Percentiles rank a stretch among this genome's conserved stretches.
Evolutionary conservation across 2,329 filamentous ascomycete genomes (phyloP).

Genomic region (Fusarium liriodendri): DNA sequence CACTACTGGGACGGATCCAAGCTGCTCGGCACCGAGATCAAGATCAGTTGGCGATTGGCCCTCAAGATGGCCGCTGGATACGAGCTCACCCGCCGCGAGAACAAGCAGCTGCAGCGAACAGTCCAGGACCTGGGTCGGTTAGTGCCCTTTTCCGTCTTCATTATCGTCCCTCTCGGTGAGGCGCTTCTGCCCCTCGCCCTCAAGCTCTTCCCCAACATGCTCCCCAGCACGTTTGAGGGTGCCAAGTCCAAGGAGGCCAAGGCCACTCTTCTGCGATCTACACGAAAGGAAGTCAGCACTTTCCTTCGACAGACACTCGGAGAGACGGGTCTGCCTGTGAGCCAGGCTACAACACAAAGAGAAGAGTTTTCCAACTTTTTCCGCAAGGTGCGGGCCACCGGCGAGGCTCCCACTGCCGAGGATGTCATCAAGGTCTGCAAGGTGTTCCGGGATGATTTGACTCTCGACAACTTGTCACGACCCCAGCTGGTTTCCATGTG

Average conservation of each 20-base stretch:
- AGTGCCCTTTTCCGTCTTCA: conserved; percentile 95
- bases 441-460: conserved; percentile 97
- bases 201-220: conserved; percentile 95
- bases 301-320: conserved; percentile 90
- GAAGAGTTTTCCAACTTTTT: conserved; percentile 98
- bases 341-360: conserved; percentile 83
- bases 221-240: conserved; percentile 96
- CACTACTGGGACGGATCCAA: conserved; percentile 99
- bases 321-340: conserved; percentile 93
- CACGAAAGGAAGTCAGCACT: conserved; percentile 90
- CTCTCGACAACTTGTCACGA: conserved; percentile 94
- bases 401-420: conserved; percentile 85
- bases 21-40: conserved; percentile 89
- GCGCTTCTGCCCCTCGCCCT: conserved; percentile 90
- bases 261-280: conserved; percentile 81
- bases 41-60: conserved; percentile 89
- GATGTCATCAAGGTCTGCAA: conserved; percentile 99
- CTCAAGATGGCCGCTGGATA: conserved; percentile 99
- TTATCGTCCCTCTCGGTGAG: conserved; percentile 97
- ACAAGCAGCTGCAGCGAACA: conserved; percentile 91
- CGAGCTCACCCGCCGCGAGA: conserved; percentile 92
- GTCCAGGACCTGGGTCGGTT: conserved; percentile 93
- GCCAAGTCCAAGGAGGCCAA: conserved; percentile 92
- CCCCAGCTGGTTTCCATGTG: conserved; percentile 98
- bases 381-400: conserved; percentile 92